Base-by-base conservation (phyloP, 2,329 filamentous ascomycete species). In the Colletotrichum abscissum region DNA sequence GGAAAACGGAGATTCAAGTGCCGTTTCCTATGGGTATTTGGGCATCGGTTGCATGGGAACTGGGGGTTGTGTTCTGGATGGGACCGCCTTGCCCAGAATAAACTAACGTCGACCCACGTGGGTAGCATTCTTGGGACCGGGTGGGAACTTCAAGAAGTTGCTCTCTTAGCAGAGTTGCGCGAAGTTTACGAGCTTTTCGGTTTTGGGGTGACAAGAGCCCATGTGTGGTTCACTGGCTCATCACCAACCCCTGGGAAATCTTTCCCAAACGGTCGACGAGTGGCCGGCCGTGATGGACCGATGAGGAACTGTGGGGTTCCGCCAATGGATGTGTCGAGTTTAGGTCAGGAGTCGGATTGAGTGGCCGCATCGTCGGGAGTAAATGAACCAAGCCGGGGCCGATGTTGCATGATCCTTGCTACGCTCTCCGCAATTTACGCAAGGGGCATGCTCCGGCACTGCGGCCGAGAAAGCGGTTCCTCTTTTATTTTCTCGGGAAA, bases 361-460 rank as follows among this genome's bases (percentile, higher is more conserved):
- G 56, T 71, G 67, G 42, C 71, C 67, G 60, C 56, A 49, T 56
- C 22, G 71, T 70, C 67, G 71, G 67, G 60, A 30, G 67, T 70
- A 66, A 70, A 66, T 73, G 55, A 66, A 22, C 26, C 60, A 65
- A 38, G 71, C 67, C 30, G 71, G 71, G 26, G 56, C 35, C 60
- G 55, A 55, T 54, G 71, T 71, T 70, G 67, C 71, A 71, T 38
- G 38, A 73, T 73, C 71, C 71, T 30, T 73, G 71, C 35, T 6
- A 19, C 54, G 19, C 56, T 60, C 70, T 66, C 71, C 56, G 67
- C 60, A 73, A 70, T 73, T 38, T 54, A 42, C 35, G 35, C 68
- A 57, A 67, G 66, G 66, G 14, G 26, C 35, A 16, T 14, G 49
- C 38, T 24, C 65, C 54, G 65, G 33, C 42, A 54, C 24, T 55